Percentiles rank a stretch among this genome's conserved stretches.
Conservation (phyloP, 192 early-diverging fungal genomes). For the Umbelopsis sp. region DNA sequence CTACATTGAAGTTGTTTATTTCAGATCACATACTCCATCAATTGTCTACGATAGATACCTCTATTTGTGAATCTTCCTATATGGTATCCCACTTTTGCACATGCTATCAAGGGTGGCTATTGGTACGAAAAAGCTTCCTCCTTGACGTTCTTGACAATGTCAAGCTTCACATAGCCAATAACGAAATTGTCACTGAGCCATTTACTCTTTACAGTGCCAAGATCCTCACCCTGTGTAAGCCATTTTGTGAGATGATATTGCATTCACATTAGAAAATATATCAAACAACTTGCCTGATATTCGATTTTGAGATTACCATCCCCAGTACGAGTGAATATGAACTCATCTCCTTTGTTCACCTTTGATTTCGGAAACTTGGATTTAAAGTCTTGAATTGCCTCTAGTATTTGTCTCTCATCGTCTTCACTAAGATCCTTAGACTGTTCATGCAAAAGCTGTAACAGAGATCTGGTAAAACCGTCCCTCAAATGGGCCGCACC, state of each 20-base stretch:
- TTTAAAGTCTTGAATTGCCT: constrained; percentile 55
- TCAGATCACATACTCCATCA: too few species aligned
- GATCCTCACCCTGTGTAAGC: constrained; percentile 38
- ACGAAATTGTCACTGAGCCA: constrained; percentile 57
- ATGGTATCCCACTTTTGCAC: neutral
- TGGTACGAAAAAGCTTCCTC: neutral
- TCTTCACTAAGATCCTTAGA: constrained; percentile 40
- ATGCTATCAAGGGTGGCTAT: neutral
- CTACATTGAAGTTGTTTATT: too few species aligned
- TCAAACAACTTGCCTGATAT: constrained; percentile 27
- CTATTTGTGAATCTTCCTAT: too few species aligned
- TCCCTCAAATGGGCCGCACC: constrained; percentile 59
- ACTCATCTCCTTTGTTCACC: constrained; percentile 45
- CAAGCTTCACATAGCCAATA: constrained; percentile 48
- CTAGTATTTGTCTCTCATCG: constrained; percentile 46
- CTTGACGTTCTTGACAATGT: constrained; percentile 1
- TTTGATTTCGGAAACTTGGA: constrained; percentile 47
- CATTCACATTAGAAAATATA: neutral
- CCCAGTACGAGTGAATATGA: constrained; percentile 49
- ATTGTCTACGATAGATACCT: too few species aligned
- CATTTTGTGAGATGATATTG: neutral
- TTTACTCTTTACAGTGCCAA: constrained; percentile 43
- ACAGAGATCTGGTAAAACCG: constrained; percentile 51
- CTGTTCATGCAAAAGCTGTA: constrained; percentile 42
- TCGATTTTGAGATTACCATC: constrained; percentile 42